Evolutionary conservation across 108 stramenopile genomes (phyloP), one percentile per base, ranked within the genome.

Genomic region (Chaetoceros tenuissimus): DNA sequence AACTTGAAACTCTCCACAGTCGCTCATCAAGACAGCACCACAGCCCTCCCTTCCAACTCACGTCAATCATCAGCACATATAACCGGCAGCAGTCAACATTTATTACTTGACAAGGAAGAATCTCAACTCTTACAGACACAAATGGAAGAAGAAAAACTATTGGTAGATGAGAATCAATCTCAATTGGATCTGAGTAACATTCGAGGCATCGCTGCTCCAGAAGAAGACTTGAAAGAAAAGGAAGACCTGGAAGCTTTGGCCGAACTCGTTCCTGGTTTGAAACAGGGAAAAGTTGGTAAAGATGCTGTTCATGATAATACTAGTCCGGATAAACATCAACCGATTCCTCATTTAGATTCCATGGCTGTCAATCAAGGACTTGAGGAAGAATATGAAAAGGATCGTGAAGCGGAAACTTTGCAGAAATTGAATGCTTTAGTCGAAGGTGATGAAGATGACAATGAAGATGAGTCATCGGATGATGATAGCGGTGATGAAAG

Each of bases 241-340:
- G 73, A 74, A 44, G 81, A 78, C 29, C 52, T 84, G 24, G 73
- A 77, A 24, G 73, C 73, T 5, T 67, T 84, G 10, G 60, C 78
- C 1, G 82, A 84, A 51, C 46, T 84, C 19, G 75, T 84, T 0
- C 82, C 82, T 1, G 73, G 69, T 20, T 10, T 84, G 28, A 82
- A 75, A 31, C 49, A 55, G 16, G 28, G 70, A 27, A 63, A 75
- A 20, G 31, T 17, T 10, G 34, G 34, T 10, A 10, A 5, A 13
- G 5, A 10, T 5, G 34, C 34, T 5, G 34, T 40, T 10, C 34
- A 40, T 40, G 34, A 40, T 10, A 13, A 40, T 5, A 5, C 5
- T 40, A 13, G 8, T 40, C 34, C 34, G 8, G 34, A 40, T 40
- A 13, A 40, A 10, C 34, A 5, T 40, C 5, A 40, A 13, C 5